Conservation (phyloP, 1,284 basidiomycete species). For the Apiotrichum domesticum region DNA sequence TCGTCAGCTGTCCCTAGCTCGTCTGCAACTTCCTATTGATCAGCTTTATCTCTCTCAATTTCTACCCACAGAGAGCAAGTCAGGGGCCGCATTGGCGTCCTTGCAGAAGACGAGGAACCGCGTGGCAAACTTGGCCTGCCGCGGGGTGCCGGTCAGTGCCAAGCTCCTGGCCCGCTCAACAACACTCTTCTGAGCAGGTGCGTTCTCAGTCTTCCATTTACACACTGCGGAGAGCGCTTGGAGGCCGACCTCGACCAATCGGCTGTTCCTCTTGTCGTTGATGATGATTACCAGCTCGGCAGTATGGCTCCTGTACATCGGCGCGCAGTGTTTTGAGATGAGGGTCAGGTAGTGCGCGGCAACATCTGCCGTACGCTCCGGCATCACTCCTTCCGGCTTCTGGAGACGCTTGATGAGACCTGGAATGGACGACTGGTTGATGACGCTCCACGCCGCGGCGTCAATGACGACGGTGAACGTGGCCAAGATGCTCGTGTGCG, state of each 20-base stretch:
- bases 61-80: slow-evolving; percentile 60
- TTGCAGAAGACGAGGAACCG: slow-evolving; percentile 63
- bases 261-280: slow-evolving; percentile 58
- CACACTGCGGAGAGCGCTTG: slow-evolving; percentile 67
- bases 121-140: slow-evolving; percentile 82
- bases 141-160: slow-evolving; percentile 57
- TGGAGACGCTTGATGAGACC: slow-evolving; percentile 63
- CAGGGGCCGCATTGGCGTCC: slow-evolving; percentile 53
- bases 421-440: slow-evolving; percentile 81
- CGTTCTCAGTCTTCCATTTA: slow-evolving; percentile 56
- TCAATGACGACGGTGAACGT: slow-evolving; percentile 73
- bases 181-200: slow-evolving; percentile 59
- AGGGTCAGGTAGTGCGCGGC: slow-evolving; percentile 48
- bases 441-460: slow-evolving; percentile 62
- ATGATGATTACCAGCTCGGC: slow-evolving; percentile 67
- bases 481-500: slow-evolving; percentile 56
- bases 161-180: slow-evolving; percentile 61
- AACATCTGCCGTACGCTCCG: slow-evolving; percentile 12
- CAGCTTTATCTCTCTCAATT: neutral
- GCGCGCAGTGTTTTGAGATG: slow-evolving; percentile 72
- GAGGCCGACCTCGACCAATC: slow-evolving; percentile 62
- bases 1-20: slow-evolving; percentile 55
- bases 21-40: slow-evolving; percentile 44
- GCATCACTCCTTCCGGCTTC: slow-evolving; percentile 10
- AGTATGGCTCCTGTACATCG: slow-evolving; percentile 66